Evolutionary conservation across 495 filamentous ascomycete species (phyloP).

Genomic region (Xylaria longipes): DNA sequence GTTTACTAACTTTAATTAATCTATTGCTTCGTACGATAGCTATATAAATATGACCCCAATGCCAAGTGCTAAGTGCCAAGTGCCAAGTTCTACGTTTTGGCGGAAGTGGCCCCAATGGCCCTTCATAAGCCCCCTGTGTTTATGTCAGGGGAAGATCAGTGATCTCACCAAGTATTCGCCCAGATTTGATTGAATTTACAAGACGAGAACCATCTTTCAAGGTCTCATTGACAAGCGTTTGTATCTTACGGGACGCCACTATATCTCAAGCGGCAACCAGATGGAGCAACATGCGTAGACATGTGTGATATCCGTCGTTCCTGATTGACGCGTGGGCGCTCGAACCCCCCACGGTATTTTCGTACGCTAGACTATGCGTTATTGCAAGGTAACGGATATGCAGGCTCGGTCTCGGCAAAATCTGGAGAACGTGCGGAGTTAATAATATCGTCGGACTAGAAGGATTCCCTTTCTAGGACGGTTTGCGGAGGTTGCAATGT

Average conservation of each 20-base stretch:
- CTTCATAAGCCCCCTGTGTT: too few relatives aligned
- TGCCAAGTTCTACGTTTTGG: too few relatives aligned
- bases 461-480: slow-evolving; percentile 14
- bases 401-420: slow-evolving; percentile 6
- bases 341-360: not conserved
- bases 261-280: not conserved
- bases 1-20: too few relatives aligned
- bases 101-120: too few relatives aligned
- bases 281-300: not conserved
- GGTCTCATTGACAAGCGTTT: not conserved
- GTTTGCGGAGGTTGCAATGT: not conserved
- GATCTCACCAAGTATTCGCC: not conserved
- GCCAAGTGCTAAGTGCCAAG: too few relatives aligned
- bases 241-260: not conserved
- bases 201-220: not conserved
- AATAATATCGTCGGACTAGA: slow-evolving; percentile 1
- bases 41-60: too few relatives aligned
- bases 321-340: not conserved
- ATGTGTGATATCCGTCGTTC: not conserved
- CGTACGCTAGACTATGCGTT: not conserved
- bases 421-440: slow-evolving; percentile 18
- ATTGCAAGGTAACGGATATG: slow-evolving; percentile 7
- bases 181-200: not conserved
- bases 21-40: too few relatives aligned
- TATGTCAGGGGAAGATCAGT: not conserved